Evolutionary conservation across 371 early-diverging fungal species (phyloP), one percentile per base, ranked within the genome.

Genomic region (Mucor racemosus): DNA sequence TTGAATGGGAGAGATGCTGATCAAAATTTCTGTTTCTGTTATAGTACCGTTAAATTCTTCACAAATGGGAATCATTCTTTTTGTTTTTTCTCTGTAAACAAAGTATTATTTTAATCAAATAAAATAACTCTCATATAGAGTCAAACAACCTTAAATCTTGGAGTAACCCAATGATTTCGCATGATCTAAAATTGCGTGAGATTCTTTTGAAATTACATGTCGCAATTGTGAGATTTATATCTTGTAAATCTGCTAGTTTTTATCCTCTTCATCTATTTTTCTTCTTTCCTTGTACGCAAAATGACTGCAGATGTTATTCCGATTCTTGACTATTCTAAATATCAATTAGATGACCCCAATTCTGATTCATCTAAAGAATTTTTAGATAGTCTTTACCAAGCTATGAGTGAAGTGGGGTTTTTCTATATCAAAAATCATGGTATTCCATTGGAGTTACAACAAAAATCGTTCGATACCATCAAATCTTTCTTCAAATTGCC

Each of bases 351-450:
- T 33, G 64, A 74, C 17, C 74, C 69, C 3, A 34, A 19, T 9
- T 39, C 60, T 10, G 53, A 40, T 4, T 65, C 64, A 0, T 71
- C 74, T 1, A 60, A 66, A 33, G 63, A 65, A 7, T 86, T 90
- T 58, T 75, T 90, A 10, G 58, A 55, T 1, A 72, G 84, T 10
- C 77, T 90, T 33, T 77, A 83, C 21, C 68, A 84, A 31, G 83
- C 87, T 3, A 78, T 88, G 59, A 78, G 82, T 19, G 70, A 84
- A 36, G 75, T 89, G 14, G 90, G 90, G 0, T 89, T 90, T 53
- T 89, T 90, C 44, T 88, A 89, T 66, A 74, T 90, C 65, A 75
- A 74, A 19, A 80, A 82, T 58, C 87, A 88, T 39, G 76, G 76
- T 17, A 71, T 90, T 26, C 57, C 83, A 0, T 50, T 66, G 21